Evolutionary conservation across 495 filamentous ascomycete species (phyloP).

Genomic region (Parachaetomium inaequale): DNA sequence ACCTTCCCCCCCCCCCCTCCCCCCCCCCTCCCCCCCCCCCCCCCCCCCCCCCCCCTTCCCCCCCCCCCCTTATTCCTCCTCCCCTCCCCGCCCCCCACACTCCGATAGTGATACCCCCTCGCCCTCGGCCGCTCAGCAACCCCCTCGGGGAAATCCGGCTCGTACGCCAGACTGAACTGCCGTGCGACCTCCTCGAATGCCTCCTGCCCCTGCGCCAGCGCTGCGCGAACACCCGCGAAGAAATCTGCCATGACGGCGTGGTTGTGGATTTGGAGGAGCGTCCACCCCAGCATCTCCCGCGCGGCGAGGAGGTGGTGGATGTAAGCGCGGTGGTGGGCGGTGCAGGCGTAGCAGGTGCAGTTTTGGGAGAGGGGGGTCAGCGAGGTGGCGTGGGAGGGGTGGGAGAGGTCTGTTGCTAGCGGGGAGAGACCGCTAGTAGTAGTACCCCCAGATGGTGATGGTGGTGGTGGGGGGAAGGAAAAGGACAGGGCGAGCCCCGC

Average conservation of each 20-base stretch:
- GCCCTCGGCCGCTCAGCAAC: constrained; percentile 76
- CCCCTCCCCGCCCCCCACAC: constrained; percentile 58
- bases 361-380: constrained; percentile 52
- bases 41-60: constrained; percentile 23
- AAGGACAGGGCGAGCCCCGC: constrained; percentile 83
- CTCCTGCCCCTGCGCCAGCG: constrained; percentile 46
- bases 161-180: constrained; percentile 60
- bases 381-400: constrained; percentile 51
- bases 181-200: constrained; percentile 60
- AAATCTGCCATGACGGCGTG: constrained; percentile 66
- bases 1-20: constrained; percentile 54
- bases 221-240: constrained; percentile 62
- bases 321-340: constrained; percentile 78
- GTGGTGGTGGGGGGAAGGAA: constrained; percentile 56
- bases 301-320: constrained; percentile 80
- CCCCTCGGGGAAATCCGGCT: constrained; percentile 62
- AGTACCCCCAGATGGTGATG: neutral
- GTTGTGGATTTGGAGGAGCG: constrained; percentile 88
- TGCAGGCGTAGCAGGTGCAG: constrained; percentile 84
- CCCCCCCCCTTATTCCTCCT: constrained; percentile 61
- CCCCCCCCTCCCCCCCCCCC: constrained; percentile 45
- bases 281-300: constrained; percentile 96
- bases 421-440: constrained; percentile 29
- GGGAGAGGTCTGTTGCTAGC: constrained; percentile 77
- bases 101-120: constrained; percentile 80